Evolutionary conservation across 768 basidiomycete genomes (phyloP).

Genomic region (Cubamyces sp.): DNA sequence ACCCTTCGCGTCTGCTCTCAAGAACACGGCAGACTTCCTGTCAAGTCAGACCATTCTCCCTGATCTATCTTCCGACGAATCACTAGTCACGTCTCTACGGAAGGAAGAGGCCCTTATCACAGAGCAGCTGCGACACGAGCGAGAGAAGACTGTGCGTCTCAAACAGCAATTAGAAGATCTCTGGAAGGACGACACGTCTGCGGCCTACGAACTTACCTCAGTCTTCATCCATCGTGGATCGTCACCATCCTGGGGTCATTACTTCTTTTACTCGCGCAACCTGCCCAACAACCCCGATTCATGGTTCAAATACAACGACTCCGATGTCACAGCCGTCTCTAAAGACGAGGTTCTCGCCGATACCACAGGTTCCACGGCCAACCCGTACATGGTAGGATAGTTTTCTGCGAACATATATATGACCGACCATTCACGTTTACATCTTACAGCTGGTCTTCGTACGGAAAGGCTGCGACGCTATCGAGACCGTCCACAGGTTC

Average conservation of each 20-base stretch:
- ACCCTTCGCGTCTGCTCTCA: conserved; percentile 59
- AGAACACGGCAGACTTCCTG: conserved; percentile 61
- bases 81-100: conserved; percentile 55
- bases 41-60: conserved; percentile 46
- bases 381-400: conserved; percentile 77
- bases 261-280: conserved; percentile 93
- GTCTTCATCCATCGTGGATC: conserved; percentile 95
- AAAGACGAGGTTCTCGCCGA: conserved; percentile 88
- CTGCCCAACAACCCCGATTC: conserved; percentile 77
- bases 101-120: conserved; percentile 57
- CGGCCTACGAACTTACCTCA: conserved; percentile 88
- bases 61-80: conserved; percentile 55
- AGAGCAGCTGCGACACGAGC: conserved; percentile 60
- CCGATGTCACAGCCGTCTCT: conserved; percentile 73
- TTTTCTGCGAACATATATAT: no score
- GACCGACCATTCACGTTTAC: not conserved
- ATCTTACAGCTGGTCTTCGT: conserved; percentile 75
- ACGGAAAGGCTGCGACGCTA: conserved; percentile 75
- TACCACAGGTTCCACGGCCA: conserved; percentile 89
- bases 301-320: conserved; percentile 98
- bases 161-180: conserved; percentile 73
- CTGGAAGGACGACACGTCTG: conserved; percentile 69
- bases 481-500: conserved; percentile 80
- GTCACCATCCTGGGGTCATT: conserved; percentile 88
- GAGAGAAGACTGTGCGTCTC: conserved; percentile 51